phyloP scores from a whole-genome alignment of 1,284 basidiomycete genomes.

The Pascua guehoae region DNA sequence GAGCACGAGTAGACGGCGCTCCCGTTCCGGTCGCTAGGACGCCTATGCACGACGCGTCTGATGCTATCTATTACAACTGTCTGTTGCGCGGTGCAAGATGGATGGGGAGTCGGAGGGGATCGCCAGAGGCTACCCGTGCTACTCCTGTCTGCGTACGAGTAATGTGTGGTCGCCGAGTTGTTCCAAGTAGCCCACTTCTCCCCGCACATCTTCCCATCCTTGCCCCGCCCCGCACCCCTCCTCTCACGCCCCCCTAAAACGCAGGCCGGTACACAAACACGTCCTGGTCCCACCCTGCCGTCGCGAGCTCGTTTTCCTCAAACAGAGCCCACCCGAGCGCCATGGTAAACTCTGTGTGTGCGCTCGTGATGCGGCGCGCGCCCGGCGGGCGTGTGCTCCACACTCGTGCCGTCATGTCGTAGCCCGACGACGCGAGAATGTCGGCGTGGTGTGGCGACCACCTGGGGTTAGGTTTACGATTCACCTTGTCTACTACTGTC shows the following conservation, averaged over 20 bases:
- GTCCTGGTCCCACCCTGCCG: slow-evolving; percentile 84
- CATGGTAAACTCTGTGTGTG: slow-evolving; percentile 91
- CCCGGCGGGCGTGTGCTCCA: slow-evolving; percentile 42
- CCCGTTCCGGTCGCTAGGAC: too few relatives aligned
- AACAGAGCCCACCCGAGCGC: slow-evolving; percentile 80
- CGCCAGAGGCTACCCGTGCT: too few relatives aligned
- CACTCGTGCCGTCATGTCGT: slow-evolving; percentile 71
- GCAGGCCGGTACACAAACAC: slow-evolving; percentile 62
- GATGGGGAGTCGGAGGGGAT: too few relatives aligned
- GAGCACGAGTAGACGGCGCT: too few relatives aligned
- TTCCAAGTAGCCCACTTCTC: too few relatives aligned
- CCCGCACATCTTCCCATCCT: too few relatives aligned
- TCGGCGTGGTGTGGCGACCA: slow-evolving; percentile 63
- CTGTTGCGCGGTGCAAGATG: too few relatives aligned
- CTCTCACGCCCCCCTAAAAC: not conserved
- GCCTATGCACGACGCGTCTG: too few relatives aligned
- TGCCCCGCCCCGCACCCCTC: not conserved
- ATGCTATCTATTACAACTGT: too few relatives aligned
- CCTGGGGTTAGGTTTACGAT: slow-evolving; percentile 9
- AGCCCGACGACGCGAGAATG: slow-evolving; percentile 57
- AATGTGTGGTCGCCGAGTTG: too few relatives aligned
- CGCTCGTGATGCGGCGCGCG: slow-evolving; percentile 59
- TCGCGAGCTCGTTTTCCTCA: slow-evolving; percentile 77
- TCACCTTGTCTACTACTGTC: too few relatives aligned
- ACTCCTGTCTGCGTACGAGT: too few relatives aligned